phyloP scores from a whole-genome alignment of 495 filamentous ascomycete genomes.

The Trichoderma erinaceum region DNA sequence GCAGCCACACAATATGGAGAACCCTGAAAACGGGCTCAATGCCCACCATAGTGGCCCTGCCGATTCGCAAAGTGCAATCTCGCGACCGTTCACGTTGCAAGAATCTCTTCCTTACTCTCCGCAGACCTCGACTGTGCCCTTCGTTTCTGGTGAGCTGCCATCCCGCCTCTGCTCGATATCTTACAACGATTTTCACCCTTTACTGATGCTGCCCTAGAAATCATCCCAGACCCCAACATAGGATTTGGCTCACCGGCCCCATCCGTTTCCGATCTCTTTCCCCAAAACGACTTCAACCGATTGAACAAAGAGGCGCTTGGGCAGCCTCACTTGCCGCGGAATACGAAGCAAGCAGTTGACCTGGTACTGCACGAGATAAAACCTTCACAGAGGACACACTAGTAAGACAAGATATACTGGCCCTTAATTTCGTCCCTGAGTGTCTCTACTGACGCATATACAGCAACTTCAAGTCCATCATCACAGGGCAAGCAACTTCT shows the following conservation, averaged over 20 bases:
- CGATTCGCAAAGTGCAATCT: slow-evolving; percentile 15
- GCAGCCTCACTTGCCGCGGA: slow-evolving; percentile 25
- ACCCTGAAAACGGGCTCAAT: slow-evolving; percentile 18
- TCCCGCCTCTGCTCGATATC: slow-evolving; percentile 19
- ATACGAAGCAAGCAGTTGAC: slow-evolving; percentile 36
- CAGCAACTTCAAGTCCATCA: slow-evolving; percentile 53
- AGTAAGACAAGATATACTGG: slow-evolving; percentile 38
- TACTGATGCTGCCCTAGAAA: slow-evolving; percentile 37
- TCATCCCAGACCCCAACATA: slow-evolving; percentile 64
- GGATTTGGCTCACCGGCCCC: slow-evolving; percentile 45
- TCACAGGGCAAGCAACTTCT: background rate
- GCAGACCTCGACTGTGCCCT: slow-evolving; percentile 81
- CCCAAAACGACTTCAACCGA: slow-evolving; percentile 37
- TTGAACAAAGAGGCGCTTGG: slow-evolving; percentile 48
- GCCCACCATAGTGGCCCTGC: slow-evolving; percentile 20
- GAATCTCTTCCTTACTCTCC: slow-evolving; percentile 90
- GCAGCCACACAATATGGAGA: background rate
- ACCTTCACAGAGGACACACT: slow-evolving; percentile 62
- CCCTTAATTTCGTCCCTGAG: too few species aligned
- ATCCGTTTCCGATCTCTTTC: slow-evolving; percentile 37
- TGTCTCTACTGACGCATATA: background rate
- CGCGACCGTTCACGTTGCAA: slow-evolving; percentile 52
- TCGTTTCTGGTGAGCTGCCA: slow-evolving; percentile 61
- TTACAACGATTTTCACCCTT: slow-evolving; percentile 13
- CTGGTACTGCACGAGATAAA: slow-evolving; percentile 66